Evolutionary conservation across 2,329 filamentous ascomycete species (phyloP).

Genomic region (Colletotrichum simmondsii): DNA sequence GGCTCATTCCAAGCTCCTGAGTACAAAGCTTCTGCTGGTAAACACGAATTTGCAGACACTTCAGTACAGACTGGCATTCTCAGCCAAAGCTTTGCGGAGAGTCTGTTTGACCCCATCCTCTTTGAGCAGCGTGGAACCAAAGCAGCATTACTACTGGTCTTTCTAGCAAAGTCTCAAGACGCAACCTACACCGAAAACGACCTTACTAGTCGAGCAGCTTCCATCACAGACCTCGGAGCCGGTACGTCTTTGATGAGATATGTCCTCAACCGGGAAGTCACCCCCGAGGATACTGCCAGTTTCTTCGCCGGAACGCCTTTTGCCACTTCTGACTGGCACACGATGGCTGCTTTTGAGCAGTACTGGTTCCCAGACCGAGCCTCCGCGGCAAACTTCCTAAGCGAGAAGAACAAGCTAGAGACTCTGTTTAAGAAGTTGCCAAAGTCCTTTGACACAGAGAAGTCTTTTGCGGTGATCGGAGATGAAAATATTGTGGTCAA

Average conservation of each 20-base stretch:
- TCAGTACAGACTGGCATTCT: background rate
- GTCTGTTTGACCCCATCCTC: background rate
- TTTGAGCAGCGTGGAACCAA: background rate
- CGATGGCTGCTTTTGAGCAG: slow-evolving; percentile 4
- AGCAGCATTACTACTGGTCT: background rate
- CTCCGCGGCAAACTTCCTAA: background rate
- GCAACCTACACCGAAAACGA: background rate
- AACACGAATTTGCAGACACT: background rate
- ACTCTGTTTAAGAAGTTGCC: background rate
- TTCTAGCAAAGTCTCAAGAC: background rate
- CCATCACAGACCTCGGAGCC: background rate
- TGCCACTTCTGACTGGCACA: background rate
- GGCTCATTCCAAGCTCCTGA: background rate
- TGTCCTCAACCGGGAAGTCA: background rate
- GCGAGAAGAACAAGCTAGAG: background rate
- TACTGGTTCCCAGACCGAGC: slow-evolving; percentile 4
- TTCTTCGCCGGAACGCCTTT: slow-evolving; percentile 14
- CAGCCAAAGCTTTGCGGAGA: background rate
- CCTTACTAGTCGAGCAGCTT: background rate
- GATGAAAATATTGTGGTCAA: background rate
- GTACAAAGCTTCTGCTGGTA: slow-evolving; percentile 7
- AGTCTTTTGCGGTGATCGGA: slow-evolving; percentile 4
- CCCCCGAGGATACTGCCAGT: background rate
- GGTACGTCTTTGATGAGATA: background rate
- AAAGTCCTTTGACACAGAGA: background rate